These are phyloP conservation scores for Cordyceps militaris DNA, from an alignment of 2,329 filamentous ascomycete species.

Conservation along the genomic window DNA sequence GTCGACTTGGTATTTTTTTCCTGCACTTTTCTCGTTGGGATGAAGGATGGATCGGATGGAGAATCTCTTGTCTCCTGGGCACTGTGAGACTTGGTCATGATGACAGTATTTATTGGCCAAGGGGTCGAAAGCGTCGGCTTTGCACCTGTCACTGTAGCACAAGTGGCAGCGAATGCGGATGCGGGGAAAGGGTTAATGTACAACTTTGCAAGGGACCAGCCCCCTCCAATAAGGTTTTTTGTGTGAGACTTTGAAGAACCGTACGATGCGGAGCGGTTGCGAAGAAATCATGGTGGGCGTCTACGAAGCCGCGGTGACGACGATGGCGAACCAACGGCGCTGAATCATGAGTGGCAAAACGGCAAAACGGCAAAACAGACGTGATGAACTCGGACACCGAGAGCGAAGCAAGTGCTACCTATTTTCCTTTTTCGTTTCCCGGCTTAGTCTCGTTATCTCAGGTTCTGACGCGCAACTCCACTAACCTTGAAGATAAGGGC, in stretches of 20 bases:
- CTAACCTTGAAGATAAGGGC: conserved; percentile 8
- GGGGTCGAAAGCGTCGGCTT: neutral
- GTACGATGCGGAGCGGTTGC: neutral
- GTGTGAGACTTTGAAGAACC: neutral
- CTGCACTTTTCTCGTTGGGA: neutral
- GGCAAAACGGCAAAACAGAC: neutral
- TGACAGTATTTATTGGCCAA: neutral
- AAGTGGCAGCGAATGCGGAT: neutral
- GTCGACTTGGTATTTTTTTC: neutral
- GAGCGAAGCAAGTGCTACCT: neutral
- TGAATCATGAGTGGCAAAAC: neutral
- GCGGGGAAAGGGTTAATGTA: conserved; percentile 4
- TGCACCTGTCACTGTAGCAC: neutral
- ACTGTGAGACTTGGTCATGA: neutral
- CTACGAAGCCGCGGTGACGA: neutral
- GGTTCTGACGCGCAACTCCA: conserved; percentile 3
- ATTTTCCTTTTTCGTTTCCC: neutral
- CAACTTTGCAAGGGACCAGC: neutral
- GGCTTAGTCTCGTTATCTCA: conserved; percentile 8
- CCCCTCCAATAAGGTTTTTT: neutral
- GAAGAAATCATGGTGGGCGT: neutral
- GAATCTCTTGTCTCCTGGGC: neutral
- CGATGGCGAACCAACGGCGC: neutral
- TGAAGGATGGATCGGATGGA: neutral
- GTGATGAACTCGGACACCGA: neutral